phyloP scores from a whole-genome alignment of 176 grass and related monocot genomes.

The Aegilops speltoides region DNA sequence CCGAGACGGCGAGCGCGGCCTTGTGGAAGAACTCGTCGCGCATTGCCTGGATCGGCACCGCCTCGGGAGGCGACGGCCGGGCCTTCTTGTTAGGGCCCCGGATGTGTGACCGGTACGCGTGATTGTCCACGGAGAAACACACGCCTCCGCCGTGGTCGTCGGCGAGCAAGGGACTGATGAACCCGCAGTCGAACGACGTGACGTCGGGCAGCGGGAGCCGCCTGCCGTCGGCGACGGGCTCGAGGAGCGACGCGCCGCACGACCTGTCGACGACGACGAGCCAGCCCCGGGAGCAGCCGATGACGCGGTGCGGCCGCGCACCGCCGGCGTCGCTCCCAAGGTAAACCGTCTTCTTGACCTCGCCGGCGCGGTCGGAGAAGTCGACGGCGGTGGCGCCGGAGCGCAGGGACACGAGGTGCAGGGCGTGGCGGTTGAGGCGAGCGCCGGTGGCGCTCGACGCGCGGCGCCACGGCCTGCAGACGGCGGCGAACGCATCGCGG shows the following conservation, averaged over 20 bases:
- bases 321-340: neutral
- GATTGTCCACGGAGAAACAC: neutral
- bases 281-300: neutral
- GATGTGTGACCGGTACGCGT: neutral
- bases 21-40: slow-evolving; percentile 3
- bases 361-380: neutral
- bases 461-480: slow-evolving; percentile 9
- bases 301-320: neutral
- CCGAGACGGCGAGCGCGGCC: neutral
- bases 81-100: neutral
- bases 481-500: neutral
- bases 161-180: neutral
- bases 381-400: slow-evolving; percentile 3
- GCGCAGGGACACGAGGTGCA: neutral
- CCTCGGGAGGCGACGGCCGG: neutral
- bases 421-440: neutral
- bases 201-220: neutral
- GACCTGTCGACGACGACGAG: neutral
- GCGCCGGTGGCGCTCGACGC: neutral
- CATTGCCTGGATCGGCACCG: neutral
- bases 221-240: neutral
- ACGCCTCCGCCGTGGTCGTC: neutral
- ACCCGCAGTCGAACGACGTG: neutral
- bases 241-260: neutral
- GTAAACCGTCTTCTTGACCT: neutral